Conservation (phyloP, 148 eudicot species). For the Rhododendron ovatum region DNA sequence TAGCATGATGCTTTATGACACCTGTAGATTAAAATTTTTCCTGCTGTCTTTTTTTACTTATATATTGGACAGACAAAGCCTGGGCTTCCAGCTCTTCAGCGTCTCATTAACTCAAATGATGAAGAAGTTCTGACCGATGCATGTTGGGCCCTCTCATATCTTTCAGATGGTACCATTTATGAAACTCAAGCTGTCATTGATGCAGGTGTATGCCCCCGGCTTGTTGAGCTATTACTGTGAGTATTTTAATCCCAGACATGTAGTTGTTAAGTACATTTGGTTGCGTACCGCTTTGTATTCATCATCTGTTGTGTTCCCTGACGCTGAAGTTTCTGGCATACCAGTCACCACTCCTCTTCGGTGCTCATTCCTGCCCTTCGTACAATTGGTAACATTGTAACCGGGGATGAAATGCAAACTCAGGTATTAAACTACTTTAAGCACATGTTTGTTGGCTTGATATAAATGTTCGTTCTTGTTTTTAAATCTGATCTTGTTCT, state of each 20-base stretch:
- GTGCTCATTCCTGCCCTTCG: conserved; percentile 53
- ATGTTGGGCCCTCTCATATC: conserved; percentile 53
- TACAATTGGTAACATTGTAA: conserved; percentile 48
- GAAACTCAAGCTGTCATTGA: conserved; percentile 47
- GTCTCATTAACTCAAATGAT: conserved; percentile 38
- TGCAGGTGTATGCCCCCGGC: conserved; percentile 36
- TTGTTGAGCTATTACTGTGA: conserved; percentile 38
- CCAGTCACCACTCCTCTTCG: conserved; percentile 41
- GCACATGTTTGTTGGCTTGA: background rate
- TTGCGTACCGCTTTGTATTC: background rate
- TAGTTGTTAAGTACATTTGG: background rate
- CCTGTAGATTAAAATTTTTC: background rate
- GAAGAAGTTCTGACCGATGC: conserved; percentile 51
- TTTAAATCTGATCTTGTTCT: background rate
- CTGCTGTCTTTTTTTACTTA: background rate
- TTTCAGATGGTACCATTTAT: conserved; percentile 48
- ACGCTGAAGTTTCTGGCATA: background rate
- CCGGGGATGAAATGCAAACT: conserved; percentile 42
- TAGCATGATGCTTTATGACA: background rate
- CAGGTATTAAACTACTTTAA: conserved; percentile 24
- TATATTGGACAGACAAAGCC: conserved; percentile 29
- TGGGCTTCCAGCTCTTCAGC: conserved; percentile 40
- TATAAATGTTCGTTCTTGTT: background rate
- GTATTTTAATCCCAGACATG: conserved; percentile 2
- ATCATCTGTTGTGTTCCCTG: background rate